Conservation (phyloP, 2,329 filamentous ascomycete genomes). For the Xylariaceae sp. region DNA sequence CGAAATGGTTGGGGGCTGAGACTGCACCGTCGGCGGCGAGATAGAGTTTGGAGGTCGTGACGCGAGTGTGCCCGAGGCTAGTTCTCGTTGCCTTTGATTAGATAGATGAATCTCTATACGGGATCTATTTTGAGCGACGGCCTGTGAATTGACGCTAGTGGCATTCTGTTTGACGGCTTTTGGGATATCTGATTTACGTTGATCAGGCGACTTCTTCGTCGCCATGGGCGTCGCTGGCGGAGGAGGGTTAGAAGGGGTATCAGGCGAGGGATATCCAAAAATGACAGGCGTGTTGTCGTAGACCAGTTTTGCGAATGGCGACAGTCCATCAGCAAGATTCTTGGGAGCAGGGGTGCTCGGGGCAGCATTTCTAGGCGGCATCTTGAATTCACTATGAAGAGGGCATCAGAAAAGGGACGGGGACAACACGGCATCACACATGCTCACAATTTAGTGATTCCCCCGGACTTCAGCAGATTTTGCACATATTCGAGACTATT, state of each 20-base stretch:
- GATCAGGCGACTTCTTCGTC: slow-evolving; percentile 31
- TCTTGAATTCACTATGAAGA: slow-evolving; percentile 51
- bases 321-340: slow-evolving; percentile 39
- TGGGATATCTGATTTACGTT: slow-evolving; percentile 27
- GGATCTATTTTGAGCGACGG: slow-evolving; percentile 26
- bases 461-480: slow-evolving; percentile 65
- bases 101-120: slow-evolving; percentile 30
- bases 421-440: not conserved
- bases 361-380: slow-evolving; percentile 36
- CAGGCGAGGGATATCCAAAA: slow-evolving; percentile 38
- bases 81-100: slow-evolving; percentile 25
- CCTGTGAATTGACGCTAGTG: slow-evolving; percentile 31
- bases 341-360: slow-evolving; percentile 26
- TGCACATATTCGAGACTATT: slow-evolving; percentile 69
- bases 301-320: slow-evolving; percentile 47
- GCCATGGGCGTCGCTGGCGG: slow-evolving; percentile 25
- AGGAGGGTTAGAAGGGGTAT: slow-evolving; percentile 27
- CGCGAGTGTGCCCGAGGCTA: slow-evolving; percentile 18
- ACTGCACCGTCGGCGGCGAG: slow-evolving; percentile 13
- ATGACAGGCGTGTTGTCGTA: slow-evolving; percentile 39
- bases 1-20: slow-evolving; percentile 30
- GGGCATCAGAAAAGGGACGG: slow-evolving; percentile 2
- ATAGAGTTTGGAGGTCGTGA: slow-evolving; percentile 12
- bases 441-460: slow-evolving; percentile 62
- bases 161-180: slow-evolving; percentile 40